Evolutionary conservation across 2,329 filamentous ascomycete species (phyloP).

Genomic region (Polytolypa hystricis): DNA sequence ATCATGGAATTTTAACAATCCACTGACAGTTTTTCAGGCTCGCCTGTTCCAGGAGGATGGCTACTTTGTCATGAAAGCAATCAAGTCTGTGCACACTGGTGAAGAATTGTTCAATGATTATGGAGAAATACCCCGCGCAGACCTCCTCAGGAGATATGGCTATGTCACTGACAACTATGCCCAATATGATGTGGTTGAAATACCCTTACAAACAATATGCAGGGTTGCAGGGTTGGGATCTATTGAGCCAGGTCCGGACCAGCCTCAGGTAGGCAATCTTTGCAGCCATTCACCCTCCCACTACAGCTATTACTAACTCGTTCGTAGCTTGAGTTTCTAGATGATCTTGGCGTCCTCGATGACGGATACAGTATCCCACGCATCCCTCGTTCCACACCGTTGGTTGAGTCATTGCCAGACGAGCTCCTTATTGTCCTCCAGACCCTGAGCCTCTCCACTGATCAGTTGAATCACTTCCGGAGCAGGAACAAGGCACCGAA

Average conservation of each 20-base stretch:
- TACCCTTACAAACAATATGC: slow-evolving; percentile 52
- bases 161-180: slow-evolving; percentile 72
- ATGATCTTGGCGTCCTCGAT: slow-evolving; percentile 55
- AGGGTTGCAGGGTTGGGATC: slow-evolving; percentile 24
- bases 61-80: slow-evolving; percentile 57
- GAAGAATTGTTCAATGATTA: slow-evolving; percentile 85
- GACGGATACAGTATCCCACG: slow-evolving; percentile 57
- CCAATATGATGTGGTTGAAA: slow-evolving; percentile 71
- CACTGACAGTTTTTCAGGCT: slow-evolving; percentile 28
- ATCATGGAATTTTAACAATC: background rate
- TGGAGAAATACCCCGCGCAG: slow-evolving; percentile 69
- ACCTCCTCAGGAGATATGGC: slow-evolving; percentile 73
- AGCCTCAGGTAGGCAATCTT: slow-evolving; percentile 21
- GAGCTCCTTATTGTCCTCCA: slow-evolving; percentile 30
- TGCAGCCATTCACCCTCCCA: background rate
- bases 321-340: slow-evolving; percentile 42
- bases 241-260: slow-evolving; percentile 17
- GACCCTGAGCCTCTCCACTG: slow-evolving; percentile 21
- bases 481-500: slow-evolving; percentile 29
- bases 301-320: slow-evolving; percentile 9
- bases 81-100: slow-evolving; percentile 56
- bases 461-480: slow-evolving; percentile 23
- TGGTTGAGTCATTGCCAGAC: slow-evolving; percentile 27
- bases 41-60: slow-evolving; percentile 50
- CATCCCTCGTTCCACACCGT: slow-evolving; percentile 17